Conservation (phyloP, 2,329 filamentous ascomycete species). For the Hymenoscyphus albidus region DNA sequence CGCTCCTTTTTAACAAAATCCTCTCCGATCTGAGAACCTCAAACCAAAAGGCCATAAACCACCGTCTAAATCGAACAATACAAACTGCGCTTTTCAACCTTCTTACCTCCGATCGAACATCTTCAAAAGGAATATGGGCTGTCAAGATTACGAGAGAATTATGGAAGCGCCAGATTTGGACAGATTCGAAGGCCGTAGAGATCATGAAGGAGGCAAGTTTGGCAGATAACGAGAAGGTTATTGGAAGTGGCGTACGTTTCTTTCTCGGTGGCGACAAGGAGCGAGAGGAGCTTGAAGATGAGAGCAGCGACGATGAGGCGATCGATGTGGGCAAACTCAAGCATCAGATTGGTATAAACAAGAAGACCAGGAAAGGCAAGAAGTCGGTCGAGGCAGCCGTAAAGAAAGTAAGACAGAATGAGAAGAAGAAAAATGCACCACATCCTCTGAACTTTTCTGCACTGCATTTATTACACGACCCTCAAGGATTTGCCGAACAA, state of each 20-base stretch:
- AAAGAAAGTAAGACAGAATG: conserved; percentile 74
- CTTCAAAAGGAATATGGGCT: conserved; percentile 87
- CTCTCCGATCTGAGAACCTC: conserved; percentile 83
- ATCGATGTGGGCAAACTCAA: conserved; percentile 76
- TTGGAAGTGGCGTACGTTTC: conserved; percentile 82
- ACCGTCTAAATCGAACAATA: conserved; percentile 87
- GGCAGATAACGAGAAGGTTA: conserved; percentile 88
- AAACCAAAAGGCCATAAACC: conserved; percentile 84
- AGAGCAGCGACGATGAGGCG: conserved; percentile 80
- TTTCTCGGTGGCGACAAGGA: conserved; percentile 96
- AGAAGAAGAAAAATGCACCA: conserved; percentile 83
- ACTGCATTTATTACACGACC: conserved; percentile 87
- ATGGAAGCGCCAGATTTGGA: conserved; percentile 97
- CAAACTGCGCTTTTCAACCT: conserved; percentile 93
- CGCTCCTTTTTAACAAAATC: conserved; percentile 84
- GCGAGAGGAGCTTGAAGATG: conserved; percentile 86
- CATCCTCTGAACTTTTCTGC: conserved; percentile 95
- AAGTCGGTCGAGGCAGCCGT: conserved; percentile 76
- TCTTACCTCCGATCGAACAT: conserved; percentile 78
- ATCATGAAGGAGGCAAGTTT: conserved; percentile 95
- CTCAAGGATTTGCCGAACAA: conserved; percentile 86
- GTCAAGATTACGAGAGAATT: conserved; percentile 92
- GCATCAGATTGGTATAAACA: conserved; percentile 88
- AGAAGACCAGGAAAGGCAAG: conserved; percentile 87
- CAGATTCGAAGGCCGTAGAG: conserved; percentile 89